Conservation (phyloP, 2,329 filamentous ascomycete genomes). For the Arthrobotrys megalospora region DNA sequence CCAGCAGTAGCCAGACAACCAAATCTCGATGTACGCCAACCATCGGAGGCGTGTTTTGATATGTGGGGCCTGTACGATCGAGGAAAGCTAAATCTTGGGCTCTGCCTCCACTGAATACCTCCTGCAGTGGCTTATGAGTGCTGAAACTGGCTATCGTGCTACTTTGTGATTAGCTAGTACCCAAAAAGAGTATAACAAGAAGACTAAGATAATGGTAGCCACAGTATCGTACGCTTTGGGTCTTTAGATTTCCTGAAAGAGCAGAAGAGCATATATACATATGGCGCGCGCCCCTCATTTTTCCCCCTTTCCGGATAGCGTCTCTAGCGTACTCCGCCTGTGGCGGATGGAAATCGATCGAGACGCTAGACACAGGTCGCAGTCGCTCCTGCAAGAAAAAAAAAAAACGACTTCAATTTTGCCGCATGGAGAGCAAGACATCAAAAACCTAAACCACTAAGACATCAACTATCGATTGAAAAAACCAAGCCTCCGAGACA, state of each 20-base stretch:
- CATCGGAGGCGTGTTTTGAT: slow-evolving; percentile 5
- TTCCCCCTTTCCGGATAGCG: neutral
- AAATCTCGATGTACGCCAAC: neutral
- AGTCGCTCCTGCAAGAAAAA: neutral
- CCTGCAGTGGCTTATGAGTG: slow-evolving; percentile 2
- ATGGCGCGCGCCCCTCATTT: neutral
- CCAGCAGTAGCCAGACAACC: neutral
- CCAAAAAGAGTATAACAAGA: neutral
- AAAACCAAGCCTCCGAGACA: slow-evolving; percentile 26
- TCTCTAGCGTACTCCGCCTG: neutral
- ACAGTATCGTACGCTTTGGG: neutral
- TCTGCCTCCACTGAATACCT: slow-evolving; percentile 7
- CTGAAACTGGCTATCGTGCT: slow-evolving; percentile 5
- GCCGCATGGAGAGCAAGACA: neutral
- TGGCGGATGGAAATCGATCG: slow-evolving; percentile 12
- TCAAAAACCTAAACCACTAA: neutral
- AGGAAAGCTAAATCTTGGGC: neutral
- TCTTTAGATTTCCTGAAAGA: slow-evolving; percentile 3
- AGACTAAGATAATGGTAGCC: neutral
- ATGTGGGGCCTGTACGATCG: neutral
- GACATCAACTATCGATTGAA: slow-evolving; percentile 9
- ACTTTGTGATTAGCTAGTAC: neutral
- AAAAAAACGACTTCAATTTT: neutral
- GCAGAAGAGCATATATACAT: neutral
- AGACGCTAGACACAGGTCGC: neutral